Evolutionary conservation across 2,329 filamentous ascomycete genomes (phyloP).

Genomic region (Claviceps sp.): DNA sequence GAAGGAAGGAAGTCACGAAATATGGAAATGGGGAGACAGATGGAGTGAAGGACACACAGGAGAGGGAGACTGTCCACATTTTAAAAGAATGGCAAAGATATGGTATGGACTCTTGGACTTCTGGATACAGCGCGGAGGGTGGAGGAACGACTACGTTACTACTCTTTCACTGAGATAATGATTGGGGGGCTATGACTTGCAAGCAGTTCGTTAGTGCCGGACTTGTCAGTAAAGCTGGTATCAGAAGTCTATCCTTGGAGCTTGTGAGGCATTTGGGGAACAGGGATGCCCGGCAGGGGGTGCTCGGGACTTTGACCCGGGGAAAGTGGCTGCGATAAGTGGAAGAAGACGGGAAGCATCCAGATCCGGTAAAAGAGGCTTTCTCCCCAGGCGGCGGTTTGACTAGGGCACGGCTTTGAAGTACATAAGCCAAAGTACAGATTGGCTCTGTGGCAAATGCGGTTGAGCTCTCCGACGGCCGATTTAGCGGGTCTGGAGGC

Average conservation of each 20-base stretch:
- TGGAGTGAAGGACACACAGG: background rate
- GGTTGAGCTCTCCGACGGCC: background rate
- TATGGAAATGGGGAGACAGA: too few species aligned
- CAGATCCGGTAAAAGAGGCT: background rate
- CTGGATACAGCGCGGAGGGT: conserved; percentile 6
- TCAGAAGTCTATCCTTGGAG: background rate
- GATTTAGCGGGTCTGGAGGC: background rate
- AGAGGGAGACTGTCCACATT: background rate
- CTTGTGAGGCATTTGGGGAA: background rate
- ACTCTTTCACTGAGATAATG: too few species aligned
- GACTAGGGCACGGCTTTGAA: background rate
- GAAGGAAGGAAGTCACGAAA: background rate
- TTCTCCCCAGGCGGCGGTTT: background rate
- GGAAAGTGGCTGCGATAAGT: background rate
- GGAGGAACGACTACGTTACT: background rate
- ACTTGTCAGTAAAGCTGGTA: background rate
- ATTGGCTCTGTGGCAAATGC: background rate
- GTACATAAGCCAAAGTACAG: background rate
- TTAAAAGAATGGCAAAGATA: background rate
- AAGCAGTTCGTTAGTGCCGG: background rate
- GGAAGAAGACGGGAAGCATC: background rate
- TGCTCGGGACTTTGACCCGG: background rate
- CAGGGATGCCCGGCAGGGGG: background rate
- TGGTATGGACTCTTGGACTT: background rate
- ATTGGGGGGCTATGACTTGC: background rate